These are phyloP conservation scores for Phyllosticta citriasiana DNA, from an alignment of 2,329 filamentous ascomycete genomes.

Conservation along the genomic window DNA sequence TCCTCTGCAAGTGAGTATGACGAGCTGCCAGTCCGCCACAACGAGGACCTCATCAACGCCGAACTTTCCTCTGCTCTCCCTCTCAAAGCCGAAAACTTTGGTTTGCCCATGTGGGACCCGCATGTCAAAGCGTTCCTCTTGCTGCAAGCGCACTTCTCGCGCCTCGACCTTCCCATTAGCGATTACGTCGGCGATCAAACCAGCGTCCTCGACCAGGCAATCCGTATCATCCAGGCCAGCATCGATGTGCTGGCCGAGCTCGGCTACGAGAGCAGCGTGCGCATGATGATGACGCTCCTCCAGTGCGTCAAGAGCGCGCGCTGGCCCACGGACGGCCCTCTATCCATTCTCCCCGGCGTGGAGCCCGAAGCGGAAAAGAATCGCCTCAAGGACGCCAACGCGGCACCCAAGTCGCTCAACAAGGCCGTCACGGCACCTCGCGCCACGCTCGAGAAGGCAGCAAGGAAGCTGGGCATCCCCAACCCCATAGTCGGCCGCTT, in stretches of 20 bases:
- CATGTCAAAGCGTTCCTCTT: constrained; percentile 94
- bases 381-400: constrained; percentile 32
- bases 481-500: constrained; percentile 21
- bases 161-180: constrained; percentile 83
- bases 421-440: constrained; percentile 24
- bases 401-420: constrained; percentile 25
- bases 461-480: constrained; percentile 43
- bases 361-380: constrained; percentile 34
- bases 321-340: constrained; percentile 74
- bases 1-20: constrained; percentile 90
- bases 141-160: constrained; percentile 88
- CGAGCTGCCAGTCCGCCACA: constrained; percentile 93
- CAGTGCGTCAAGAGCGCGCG: constrained; percentile 88
- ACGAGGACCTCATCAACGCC: constrained; percentile 93
- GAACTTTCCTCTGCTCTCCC: constrained; percentile 78
- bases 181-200: constrained; percentile 95
- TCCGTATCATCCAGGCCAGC: constrained; percentile 91
- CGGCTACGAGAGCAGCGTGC: constrained; percentile 66
- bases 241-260: constrained; percentile 90
- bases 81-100: constrained; percentile 51
- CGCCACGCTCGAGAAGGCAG: constrained; percentile 25
- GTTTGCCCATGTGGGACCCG: constrained; percentile 92
- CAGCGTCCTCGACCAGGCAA: constrained; percentile 82
- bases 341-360: constrained; percentile 72
- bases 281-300: constrained; percentile 73